Base-by-base conservation (phyloP, 805 yeast species). In the Starmerella geochares region DNA sequence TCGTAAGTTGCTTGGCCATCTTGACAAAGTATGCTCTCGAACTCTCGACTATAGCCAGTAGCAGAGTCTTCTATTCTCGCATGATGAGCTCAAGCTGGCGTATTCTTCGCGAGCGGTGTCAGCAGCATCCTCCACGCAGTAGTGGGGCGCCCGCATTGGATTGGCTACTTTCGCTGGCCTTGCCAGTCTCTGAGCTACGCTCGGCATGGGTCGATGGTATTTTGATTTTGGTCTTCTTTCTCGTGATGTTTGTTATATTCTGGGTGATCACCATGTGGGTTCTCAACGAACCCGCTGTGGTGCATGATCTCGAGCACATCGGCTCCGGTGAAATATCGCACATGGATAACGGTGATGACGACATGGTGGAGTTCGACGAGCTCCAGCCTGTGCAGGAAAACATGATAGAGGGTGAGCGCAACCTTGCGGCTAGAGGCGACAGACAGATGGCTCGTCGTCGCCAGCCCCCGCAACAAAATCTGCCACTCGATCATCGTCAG, bases 291-390 rank as follows among this genome's bases (percentile, higher is more conserved):
- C 46, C 47, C 24, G 39, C 50, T 4, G 25, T 56, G 45, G 36
- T 32, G 6, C 58, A 54, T 27, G 58, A 56, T 16, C 33, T 63
- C 19, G 58, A 51, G 32, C 62, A 58, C 36, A 48, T 58, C 17
- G 48, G 19, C 14, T 33, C 23, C 14, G 60, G 59, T 41, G 55
- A 57, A 37, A 46, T 37, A 10, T 49, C 55, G 1, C 59, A 50
- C 37, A 48, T 54, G 49, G 58, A 56, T 31, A 36, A 33, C 10
- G 53, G 54, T 32, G 54, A 52, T 21, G 45, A 47, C 16, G 56
- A 50, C 33, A 56, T 42, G 40, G 25, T 46, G 33, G 44, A 40
- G 45, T 29, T 53, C 24, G 54, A 47, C 21, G 25, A 41, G 19
- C 28, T 40, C 17, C 21, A 39, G 11, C 29, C 21, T 23, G 32